Conservation (phyloP, 345 rosid genomes). For the Raphanus raphanistrum region DNA sequence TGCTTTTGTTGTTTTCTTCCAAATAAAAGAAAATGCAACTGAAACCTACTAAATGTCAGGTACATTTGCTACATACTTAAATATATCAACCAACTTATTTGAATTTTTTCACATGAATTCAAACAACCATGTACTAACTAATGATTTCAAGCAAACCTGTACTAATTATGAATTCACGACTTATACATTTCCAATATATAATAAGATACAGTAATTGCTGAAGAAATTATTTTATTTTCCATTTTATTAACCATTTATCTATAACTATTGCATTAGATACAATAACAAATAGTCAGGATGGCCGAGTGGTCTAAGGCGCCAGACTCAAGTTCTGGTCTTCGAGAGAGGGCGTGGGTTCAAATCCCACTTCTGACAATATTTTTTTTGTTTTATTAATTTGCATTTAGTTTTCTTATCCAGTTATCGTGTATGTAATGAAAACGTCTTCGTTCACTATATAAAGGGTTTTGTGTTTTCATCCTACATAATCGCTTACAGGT, state of each 20-base stretch:
- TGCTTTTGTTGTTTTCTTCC: neutral
- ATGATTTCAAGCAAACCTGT: neutral
- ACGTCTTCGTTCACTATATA: neutral
- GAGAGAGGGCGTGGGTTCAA: constrained; percentile 46
- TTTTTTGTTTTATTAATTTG: too few species aligned
- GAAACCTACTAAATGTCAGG: neutral
- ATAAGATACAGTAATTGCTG: too few species aligned
- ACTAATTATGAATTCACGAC: neutral
- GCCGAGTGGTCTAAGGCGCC: constrained; percentile 95
- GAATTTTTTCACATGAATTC: neutral
- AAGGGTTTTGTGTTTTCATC: too few species aligned
- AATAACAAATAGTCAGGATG: too few species aligned
- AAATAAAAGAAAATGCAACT: neutral
- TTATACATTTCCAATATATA: neutral
- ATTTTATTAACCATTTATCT: too few species aligned
- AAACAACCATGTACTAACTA: neutral
- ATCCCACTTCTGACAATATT: constrained; percentile 42
- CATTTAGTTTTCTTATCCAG: too few species aligned
- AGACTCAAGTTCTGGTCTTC: constrained; percentile 82
- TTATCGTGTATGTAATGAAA: too few species aligned
- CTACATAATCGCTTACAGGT: too few species aligned
- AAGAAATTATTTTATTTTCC: too few species aligned
- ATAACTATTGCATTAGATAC: too few species aligned
- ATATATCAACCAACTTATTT: constrained; percentile 36
- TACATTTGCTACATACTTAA: constrained; percentile 36